Conservation (phyloP, 345 rosid species). For the Erodium maritimum region DNA sequence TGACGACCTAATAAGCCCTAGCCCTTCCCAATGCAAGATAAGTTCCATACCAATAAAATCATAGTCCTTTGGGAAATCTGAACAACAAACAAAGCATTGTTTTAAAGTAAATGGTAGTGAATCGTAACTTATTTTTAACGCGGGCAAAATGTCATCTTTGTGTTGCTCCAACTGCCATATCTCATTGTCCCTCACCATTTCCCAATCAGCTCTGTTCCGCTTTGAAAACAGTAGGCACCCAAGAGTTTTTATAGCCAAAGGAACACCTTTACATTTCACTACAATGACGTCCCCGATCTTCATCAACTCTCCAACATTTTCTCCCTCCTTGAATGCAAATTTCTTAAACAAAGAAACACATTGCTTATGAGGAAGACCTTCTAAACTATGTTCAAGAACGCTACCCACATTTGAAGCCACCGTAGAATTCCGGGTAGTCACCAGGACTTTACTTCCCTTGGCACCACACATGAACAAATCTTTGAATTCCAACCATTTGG, state of each 20-base stretch:
- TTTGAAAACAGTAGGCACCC: neutral
- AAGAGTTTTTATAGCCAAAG: neutral
- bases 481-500: neutral
- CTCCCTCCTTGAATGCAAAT: neutral
- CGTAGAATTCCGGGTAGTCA: neutral
- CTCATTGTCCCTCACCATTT: neutral
- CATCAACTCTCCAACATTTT: neutral
- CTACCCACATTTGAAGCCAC: neutral
- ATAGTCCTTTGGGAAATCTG: slow-evolving; percentile 17
- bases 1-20: slow-evolving; percentile 13
- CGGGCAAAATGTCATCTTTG: slow-evolving; percentile 1
- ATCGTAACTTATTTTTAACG: neutral
- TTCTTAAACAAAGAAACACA: neutral
- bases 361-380: neutral
- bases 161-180: slow-evolving; percentile 3
- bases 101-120: slow-evolving; percentile 5
- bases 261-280: neutral
- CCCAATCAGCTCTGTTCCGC: neutral
- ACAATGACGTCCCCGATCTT: neutral
- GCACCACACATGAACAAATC: neutral
- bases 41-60: slow-evolving; percentile 7
- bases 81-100: slow-evolving; percentile 16
- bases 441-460: neutral
- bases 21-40: slow-evolving; percentile 18
- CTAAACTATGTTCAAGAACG: neutral